A percentile compares a stretch with the other conserved stretches of the same genome.
Evolutionary conservation across 129 eudicot genomes (phyloP).

Genomic region (Artemisia annua): DNA sequence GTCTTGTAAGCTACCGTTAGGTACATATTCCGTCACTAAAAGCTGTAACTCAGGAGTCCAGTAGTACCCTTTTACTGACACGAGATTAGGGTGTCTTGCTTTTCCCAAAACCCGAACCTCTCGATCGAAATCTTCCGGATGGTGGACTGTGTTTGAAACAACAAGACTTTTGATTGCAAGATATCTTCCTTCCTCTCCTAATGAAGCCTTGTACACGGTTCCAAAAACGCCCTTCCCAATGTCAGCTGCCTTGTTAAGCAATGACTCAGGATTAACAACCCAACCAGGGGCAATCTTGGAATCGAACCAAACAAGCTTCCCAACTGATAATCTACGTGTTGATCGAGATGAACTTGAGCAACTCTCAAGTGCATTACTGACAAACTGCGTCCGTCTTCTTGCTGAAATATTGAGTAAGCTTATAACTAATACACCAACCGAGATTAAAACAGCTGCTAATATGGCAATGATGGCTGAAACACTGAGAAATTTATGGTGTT

Average conservation of each 20-base stretch:
- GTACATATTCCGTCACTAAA: slow-evolving; percentile 69
- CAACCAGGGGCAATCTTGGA: slow-evolving; percentile 60
- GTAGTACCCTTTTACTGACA: slow-evolving; percentile 75
- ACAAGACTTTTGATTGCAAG: slow-evolving; percentile 75
- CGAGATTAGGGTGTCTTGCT: slow-evolving; percentile 83
- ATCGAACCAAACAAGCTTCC: slow-evolving; percentile 79
- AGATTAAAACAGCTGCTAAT: slow-evolving; percentile 72
- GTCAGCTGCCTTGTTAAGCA: slow-evolving; percentile 71
- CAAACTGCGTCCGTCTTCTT: slow-evolving; percentile 62
- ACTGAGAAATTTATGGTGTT: slow-evolving; percentile 72
- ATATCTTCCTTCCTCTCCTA: slow-evolving; percentile 57
- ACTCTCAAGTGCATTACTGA: slow-evolving; percentile 79
- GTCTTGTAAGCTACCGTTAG: slow-evolving; percentile 69
- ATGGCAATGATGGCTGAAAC: slow-evolving; percentile 78
- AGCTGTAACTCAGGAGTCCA: slow-evolving; percentile 95
- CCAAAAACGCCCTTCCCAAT: slow-evolving; percentile 90
- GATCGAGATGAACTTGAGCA: slow-evolving; percentile 78
- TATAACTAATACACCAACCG: slow-evolving; percentile 67
- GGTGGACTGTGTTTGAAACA: slow-evolving; percentile 61
- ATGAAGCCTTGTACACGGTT: slow-evolving; percentile 66
- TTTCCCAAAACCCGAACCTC: slow-evolving; percentile 71
- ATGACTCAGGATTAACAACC: slow-evolving; percentile 54
- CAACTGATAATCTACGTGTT: slow-evolving; percentile 47
- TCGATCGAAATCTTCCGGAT: slow-evolving; percentile 79
- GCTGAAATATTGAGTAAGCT: slow-evolving; percentile 77